These are phyloP conservation scores for Kuraishia cidri DNA, from an alignment of 805 yeast species.

Conservation along the genomic window DNA sequence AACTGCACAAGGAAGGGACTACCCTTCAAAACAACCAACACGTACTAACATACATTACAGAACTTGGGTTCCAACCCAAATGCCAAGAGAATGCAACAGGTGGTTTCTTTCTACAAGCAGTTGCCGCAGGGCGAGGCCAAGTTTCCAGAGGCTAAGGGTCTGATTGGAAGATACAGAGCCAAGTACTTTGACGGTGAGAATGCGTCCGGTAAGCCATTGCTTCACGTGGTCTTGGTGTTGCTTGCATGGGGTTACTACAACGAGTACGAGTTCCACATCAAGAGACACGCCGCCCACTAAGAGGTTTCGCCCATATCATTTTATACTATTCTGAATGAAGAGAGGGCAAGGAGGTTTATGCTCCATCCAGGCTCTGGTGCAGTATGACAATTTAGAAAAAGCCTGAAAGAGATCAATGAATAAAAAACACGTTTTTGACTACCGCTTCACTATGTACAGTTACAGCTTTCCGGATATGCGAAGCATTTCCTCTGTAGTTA, in stretches of 20 bases:
- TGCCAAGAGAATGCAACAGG: slow-evolving; percentile 93
- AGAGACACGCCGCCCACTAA: slow-evolving; percentile 46
- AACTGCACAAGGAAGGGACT: neutral
- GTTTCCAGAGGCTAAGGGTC: slow-evolving; percentile 57
- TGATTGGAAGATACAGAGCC: slow-evolving; percentile 73
- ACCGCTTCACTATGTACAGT: neutral
- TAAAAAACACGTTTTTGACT: neutral
- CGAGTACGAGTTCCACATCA: slow-evolving; percentile 88
- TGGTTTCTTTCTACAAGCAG: slow-evolving; percentile 91
- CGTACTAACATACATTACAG: slow-evolving; percentile 22
- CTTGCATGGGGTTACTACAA: slow-evolving; percentile 76
- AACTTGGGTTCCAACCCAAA: slow-evolving; percentile 93
- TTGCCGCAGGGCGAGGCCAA: slow-evolving; percentile 92
- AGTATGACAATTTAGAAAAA: neutral
- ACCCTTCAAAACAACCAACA: neutral
- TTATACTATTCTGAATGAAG: slow-evolving; percentile 7
- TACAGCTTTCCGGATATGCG: too few species aligned
- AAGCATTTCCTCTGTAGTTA: slow-evolving; percentile 39
- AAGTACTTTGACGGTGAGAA: slow-evolving; percentile 79
- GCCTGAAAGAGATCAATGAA: neutral
- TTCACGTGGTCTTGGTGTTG: slow-evolving; percentile 66
- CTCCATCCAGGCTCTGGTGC: neutral
- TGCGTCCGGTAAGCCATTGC: slow-evolving; percentile 75
- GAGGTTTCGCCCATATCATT: slow-evolving; percentile 5
- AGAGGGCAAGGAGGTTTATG: slow-evolving; percentile 4